A percentile compares a stretch with the other conserved stretches of the same genome.
These are phyloP conservation scores for Mikania micrantha DNA, from an alignment of 129 eudicot genomes.

Conservation along the genomic window DNA sequence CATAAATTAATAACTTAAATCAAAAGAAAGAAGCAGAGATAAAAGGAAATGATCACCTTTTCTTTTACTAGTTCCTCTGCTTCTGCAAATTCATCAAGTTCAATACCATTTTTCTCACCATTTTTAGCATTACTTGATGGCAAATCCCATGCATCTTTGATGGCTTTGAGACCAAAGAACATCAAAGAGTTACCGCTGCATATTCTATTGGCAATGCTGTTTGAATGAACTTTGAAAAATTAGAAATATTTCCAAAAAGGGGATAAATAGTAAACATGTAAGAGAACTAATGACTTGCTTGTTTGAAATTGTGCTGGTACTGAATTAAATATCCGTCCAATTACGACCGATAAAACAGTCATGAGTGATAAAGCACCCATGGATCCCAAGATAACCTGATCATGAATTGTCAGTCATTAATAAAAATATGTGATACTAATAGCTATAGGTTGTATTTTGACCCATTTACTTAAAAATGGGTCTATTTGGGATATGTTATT, in stretches of 20 bases:
- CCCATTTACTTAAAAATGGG: neutral
- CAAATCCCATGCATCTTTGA: conserved; percentile 97
- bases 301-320: conserved; percentile 98
- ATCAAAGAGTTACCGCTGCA: conserved; percentile 83
- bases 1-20: neutral
- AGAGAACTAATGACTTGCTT: conserved; percentile 40
- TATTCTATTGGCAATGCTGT: conserved; percentile 97
- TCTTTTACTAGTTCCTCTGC: conserved; percentile 98
- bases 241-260: neutral
- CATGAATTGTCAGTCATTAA: neutral
- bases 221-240: conserved; percentile 1
- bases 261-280: neutral
- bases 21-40: neutral
- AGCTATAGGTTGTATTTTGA: neutral
- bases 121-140: conserved; percentile 47
- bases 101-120: conserved; percentile 39
- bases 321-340: conserved; percentile 86
- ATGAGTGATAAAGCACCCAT: conserved; percentile 92
- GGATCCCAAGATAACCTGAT: conserved; percentile 89
- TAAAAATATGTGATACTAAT: neutral
- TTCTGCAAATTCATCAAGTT: conserved; percentile 81
- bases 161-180: conserved; percentile 93
- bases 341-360: conserved; percentile 74
- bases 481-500: neutral
- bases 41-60: conserved; percentile 42